Evolutionary conservation across 768 basidiomycete species (phyloP).

Genomic region (Coprinellus micaceus): DNA sequence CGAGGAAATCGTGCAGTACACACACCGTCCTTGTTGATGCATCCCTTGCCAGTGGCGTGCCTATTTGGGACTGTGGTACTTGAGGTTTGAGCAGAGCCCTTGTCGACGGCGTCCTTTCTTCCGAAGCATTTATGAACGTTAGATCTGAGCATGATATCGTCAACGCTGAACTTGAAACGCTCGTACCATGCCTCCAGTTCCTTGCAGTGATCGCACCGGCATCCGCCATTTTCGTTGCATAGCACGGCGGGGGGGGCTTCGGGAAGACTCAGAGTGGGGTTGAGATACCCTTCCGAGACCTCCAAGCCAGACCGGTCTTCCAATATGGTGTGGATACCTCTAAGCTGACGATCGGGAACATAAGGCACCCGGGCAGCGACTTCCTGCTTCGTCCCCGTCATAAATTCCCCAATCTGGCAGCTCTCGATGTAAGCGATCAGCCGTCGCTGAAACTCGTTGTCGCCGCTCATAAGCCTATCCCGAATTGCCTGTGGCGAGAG

Average conservation of each 20-base stretch:
- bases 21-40: conserved; percentile 23
- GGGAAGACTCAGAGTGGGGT: neutral
- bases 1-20: conserved; percentile 35
- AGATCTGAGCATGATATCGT: conserved; percentile 24
- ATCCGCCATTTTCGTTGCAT: neutral
- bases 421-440: conserved; percentile 20
- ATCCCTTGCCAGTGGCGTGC: conserved; percentile 15
- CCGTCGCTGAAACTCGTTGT: conserved; percentile 21
- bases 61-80: neutral
- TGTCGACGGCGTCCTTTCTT: conserved; percentile 7
- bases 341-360: too few species aligned
- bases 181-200: conserved; percentile 15
- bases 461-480: conserved; percentile 20
- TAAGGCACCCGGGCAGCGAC: too few species aligned
- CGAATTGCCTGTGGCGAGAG: conserved; percentile 32
- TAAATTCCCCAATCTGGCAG: conserved; percentile 28
- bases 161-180: conserved; percentile 16
- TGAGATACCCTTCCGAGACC: neutral
- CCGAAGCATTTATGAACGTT: conserved; percentile 28
- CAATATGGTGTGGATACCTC: neutral
- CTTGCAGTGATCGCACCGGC: neutral
- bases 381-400: conserved; percentile 18
- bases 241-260: neutral
- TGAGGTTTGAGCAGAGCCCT: conserved; percentile 2
- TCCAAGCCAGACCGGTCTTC: neutral